phyloP scores from a whole-genome alignment of 441 rosid genomes.

The Flueggea neowawraea region DNA sequence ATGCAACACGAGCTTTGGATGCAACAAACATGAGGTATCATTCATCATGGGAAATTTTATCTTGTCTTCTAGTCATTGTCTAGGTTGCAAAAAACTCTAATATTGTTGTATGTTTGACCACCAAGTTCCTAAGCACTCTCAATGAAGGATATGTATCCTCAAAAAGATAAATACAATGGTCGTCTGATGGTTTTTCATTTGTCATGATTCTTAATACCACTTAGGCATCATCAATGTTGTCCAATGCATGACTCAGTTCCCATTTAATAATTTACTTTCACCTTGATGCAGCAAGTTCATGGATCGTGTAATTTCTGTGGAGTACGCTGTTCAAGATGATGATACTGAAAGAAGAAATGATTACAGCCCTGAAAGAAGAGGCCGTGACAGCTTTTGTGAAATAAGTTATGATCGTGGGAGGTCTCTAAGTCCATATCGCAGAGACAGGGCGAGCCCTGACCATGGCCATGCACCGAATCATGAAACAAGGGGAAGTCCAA shows the following conservation, averaged over 20 bases:
- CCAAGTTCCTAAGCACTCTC: no score
- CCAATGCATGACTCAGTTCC: no score
- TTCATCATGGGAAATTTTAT: no score
- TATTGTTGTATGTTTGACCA: no score
- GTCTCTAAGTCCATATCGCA: slow-evolving; percentile 75
- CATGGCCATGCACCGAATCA: slow-evolving; percentile 65
- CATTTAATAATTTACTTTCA: slow-evolving; percentile 15
- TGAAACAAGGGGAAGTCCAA: slow-evolving; percentile 48
- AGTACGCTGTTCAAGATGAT: slow-evolving; percentile 85
- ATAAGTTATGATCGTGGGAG: slow-evolving; percentile 54
- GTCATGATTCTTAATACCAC: no score
- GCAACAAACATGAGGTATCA: slow-evolving; percentile 69
- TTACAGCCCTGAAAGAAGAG: slow-evolving; percentile 63
- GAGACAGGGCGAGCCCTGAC: slow-evolving; percentile 90
- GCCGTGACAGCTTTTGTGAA: slow-evolving; percentile 68
- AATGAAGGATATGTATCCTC: no score
- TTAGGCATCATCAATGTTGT: no score
- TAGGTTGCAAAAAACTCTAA: no score
- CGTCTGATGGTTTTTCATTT: no score
- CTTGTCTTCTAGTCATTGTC: no score
- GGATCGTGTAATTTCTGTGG: slow-evolving; percentile 93
- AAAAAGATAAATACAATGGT: no score
- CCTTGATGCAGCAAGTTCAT: slow-evolving; percentile 65
- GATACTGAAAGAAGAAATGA: slow-evolving; percentile 49
- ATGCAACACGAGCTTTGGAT: slow-evolving; percentile 83